These are phyloP conservation scores for Kuraishia floccosa DNA, from an alignment of 805 yeast genomes.

Conservation along the genomic window DNA sequence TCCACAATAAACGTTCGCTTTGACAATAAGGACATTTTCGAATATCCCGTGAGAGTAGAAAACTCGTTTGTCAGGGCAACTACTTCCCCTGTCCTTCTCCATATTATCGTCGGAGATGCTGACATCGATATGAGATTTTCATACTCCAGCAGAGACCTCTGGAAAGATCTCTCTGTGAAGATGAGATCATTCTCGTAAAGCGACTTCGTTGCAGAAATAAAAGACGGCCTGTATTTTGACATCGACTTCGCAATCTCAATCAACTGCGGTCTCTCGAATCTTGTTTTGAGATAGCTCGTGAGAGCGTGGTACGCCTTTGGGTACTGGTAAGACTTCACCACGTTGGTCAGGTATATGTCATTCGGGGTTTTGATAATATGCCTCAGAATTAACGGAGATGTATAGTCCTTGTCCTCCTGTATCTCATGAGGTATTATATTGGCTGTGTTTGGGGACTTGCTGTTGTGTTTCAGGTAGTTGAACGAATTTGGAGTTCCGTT, in stretches of 20 bases:
- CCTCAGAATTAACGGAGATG: constrained; percentile 45
- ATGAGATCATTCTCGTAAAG: constrained; percentile 62
- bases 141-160: constrained; percentile 44
- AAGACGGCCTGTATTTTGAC: constrained; percentile 64
- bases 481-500: constrained; percentile 27
- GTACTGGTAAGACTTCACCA: constrained; percentile 41
- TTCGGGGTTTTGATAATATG: constrained; percentile 42
- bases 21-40: constrained; percentile 42
- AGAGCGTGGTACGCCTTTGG: constrained; percentile 54
- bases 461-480: constrained; percentile 38
- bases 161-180: constrained; percentile 48
- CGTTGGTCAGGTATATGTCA: constrained; percentile 31
- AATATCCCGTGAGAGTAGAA: constrained; percentile 56
- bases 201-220: constrained; percentile 65
- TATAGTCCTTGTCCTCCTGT: constrained; percentile 29
- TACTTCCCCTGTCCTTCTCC: constrained; percentile 83
- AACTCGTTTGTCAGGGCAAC: constrained; percentile 72
- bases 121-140: constrained; percentile 44
- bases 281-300: constrained; percentile 37
- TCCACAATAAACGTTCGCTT: constrained; percentile 65
- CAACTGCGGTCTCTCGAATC: constrained; percentile 31
- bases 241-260: constrained; percentile 39
- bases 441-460: constrained; percentile 39
- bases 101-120: constrained; percentile 71
- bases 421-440: constrained; percentile 27